These are phyloP conservation scores for Byssochlamys sp. DNA, from an alignment of 2,329 filamentous ascomycete genomes.

Conservation along the genomic window DNA sequence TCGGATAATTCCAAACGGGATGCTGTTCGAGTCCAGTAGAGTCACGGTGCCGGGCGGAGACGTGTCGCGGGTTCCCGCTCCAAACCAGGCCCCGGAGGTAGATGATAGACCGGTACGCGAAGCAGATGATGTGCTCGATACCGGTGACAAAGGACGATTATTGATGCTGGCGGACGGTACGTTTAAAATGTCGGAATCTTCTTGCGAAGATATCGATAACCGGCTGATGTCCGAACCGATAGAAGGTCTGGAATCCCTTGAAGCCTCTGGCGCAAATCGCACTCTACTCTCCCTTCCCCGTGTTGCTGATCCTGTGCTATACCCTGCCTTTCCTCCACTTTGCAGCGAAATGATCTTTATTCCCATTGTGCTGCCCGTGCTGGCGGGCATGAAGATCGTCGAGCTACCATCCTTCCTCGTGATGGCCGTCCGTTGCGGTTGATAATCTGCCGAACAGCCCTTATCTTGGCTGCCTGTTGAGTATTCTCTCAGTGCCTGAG, in stretches of 20 bases:
- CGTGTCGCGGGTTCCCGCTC: constrained; percentile 29
- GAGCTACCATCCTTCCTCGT: constrained; percentile 52
- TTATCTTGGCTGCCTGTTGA: constrained; percentile 52
- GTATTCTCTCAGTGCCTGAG: constrained; percentile 55
- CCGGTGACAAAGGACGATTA: neutral
- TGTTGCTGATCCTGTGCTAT: neutral
- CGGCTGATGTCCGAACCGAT: neutral
- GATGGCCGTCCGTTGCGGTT: constrained; percentile 53
- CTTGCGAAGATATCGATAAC: constrained; percentile 5
- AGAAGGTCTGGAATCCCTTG: neutral
- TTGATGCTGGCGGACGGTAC: neutral
- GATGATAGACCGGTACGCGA: constrained; percentile 10
- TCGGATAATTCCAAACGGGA: constrained; percentile 55
- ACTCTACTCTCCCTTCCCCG: neutral
- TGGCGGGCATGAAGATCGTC: constrained; percentile 60
- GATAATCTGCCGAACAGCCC: constrained; percentile 50
- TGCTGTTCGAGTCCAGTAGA: constrained; percentile 48
- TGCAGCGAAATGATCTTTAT: constrained; percentile 56
- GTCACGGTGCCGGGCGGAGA: constrained; percentile 50
- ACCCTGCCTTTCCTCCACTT: constrained; percentile 20
- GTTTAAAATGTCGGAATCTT: constrained; percentile 3
- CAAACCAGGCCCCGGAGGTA: constrained; percentile 26
- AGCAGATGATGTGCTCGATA: neutral
- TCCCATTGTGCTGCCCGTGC: constrained; percentile 49
- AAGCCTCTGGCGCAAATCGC: neutral